A percentile compares a stretch with the other conserved stretches of the same genome.
phyloP scores from a whole-genome alignment of 2,329 filamentous ascomycete species.

The Neofusicoccum ribis region DNA sequence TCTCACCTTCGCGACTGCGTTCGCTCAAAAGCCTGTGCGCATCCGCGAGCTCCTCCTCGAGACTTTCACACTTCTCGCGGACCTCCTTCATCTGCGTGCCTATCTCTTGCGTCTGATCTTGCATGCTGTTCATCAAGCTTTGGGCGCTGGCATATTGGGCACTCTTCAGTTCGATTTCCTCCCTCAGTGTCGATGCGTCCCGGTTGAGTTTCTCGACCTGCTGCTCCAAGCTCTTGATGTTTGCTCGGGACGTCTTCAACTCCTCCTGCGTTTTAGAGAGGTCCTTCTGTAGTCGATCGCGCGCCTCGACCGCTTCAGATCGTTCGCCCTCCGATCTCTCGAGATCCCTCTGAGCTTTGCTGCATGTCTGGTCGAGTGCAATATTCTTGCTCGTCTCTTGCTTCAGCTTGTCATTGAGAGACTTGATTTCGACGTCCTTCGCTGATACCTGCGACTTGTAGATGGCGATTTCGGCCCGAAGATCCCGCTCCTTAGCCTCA shows the following conservation, averaged over 20 bases:
- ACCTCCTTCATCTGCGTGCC: slow-evolving; percentile 89
- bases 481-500: slow-evolving; percentile 79
- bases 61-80: slow-evolving; percentile 74
- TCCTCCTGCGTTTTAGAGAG: slow-evolving; percentile 73
- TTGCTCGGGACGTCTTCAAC: slow-evolving; percentile 55
- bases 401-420: slow-evolving; percentile 74
- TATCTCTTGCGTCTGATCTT: slow-evolving; percentile 86
- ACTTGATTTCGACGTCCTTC: slow-evolving; percentile 75
- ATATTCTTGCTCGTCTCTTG: slow-evolving; percentile 71
- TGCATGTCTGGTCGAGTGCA: slow-evolving; percentile 76
- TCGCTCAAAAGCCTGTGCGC: slow-evolving; percentile 83
- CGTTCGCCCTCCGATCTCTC: slow-evolving; percentile 77
- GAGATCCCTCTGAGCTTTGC: slow-evolving; percentile 72
- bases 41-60: slow-evolving; percentile 91
- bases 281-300: slow-evolving; percentile 71
- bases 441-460: slow-evolving; percentile 71
- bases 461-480: slow-evolving; percentile 70
- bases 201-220: slow-evolving; percentile 67
- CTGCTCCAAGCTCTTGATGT: slow-evolving; percentile 72
- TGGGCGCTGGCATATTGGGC: slow-evolving; percentile 86
- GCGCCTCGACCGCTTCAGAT: slow-evolving; percentile 71
- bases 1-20: slow-evolving; percentile 87
- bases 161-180: slow-evolving; percentile 80
- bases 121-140: slow-evolving; percentile 85
- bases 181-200: slow-evolving; percentile 67